Conservation (phyloP, 306 rosid genomes). For the Cucumis cinereus region DNA sequence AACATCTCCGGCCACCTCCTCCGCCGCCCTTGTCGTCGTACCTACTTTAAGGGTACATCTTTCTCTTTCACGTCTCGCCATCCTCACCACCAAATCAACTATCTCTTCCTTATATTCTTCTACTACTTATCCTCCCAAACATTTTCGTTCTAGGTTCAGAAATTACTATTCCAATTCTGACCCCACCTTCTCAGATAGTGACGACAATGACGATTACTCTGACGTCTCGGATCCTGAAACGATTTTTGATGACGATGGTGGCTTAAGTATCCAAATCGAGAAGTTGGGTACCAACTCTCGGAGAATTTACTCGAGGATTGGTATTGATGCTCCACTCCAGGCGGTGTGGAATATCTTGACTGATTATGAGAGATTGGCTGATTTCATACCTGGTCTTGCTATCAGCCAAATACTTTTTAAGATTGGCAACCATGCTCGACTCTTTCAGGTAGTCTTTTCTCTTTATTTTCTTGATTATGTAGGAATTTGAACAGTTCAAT, state of each 20-base stretch:
- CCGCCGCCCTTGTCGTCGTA: neutral
- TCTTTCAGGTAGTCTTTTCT: conserved; percentile 39
- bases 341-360: conserved; percentile 61
- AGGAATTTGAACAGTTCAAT: neutral
- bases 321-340: conserved; percentile 39
- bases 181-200: conserved; percentile 7
- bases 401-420: conserved; percentile 43
- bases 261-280: conserved; percentile 32
- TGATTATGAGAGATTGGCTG: conserved; percentile 70
- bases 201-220: neutral
- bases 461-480: neutral
- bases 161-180: conserved; percentile 24
- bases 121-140: neutral
- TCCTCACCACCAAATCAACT: neutral
- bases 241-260: conserved; percentile 24
- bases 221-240: neutral
- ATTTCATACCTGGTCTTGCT: conserved; percentile 79
- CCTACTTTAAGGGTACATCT: neutral
- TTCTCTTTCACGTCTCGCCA: neutral
- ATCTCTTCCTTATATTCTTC: neutral
- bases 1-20: neutral
- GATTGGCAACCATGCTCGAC: conserved; percentile 42
- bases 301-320: conserved; percentile 48
- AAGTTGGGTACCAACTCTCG: conserved; percentile 45
- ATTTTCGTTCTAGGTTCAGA: neutral